These are phyloP conservation scores for Porogramme epimiltina DNA, from an alignment of 1,284 basidiomycete species.

Conservation along the genomic window DNA sequence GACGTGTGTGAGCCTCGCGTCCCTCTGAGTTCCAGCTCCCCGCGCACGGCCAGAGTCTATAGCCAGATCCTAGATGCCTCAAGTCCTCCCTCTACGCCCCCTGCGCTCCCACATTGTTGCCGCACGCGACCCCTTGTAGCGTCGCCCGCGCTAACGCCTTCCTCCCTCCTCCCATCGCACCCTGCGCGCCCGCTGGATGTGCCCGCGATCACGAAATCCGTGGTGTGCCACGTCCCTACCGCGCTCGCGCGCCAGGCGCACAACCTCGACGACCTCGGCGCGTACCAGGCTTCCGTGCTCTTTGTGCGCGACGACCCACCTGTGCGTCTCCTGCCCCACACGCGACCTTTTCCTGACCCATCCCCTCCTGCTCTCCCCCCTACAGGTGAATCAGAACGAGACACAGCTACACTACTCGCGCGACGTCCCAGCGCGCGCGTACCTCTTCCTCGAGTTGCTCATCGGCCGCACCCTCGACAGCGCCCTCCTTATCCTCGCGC, in stretches of 20 bases:
- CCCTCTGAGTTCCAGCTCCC: no score
- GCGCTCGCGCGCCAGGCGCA: conserved; percentile 86
- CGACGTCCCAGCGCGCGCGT: conserved; percentile 77
- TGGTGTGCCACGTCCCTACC: conserved; percentile 85
- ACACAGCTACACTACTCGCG: conserved; percentile 72
- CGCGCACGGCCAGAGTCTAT: no score
- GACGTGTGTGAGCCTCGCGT: neutral
- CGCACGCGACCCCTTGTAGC: no score
- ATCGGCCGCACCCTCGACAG: conserved; percentile 87
- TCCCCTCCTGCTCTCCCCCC: neutral
- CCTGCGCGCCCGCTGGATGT: conserved; percentile 44
- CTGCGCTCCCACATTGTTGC: neutral
- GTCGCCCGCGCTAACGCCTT: no score
- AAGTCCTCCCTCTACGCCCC: neutral
- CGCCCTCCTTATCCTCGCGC: conserved; percentile 81
- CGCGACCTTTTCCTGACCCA: neutral
- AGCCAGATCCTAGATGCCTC: no score
- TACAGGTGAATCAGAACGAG: conserved; percentile 77
- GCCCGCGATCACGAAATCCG: conserved; percentile 68
- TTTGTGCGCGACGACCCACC: conserved; percentile 86
- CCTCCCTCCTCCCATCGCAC: no score
- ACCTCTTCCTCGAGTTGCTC: conserved; percentile 86
- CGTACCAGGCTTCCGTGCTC: conserved; percentile 80
- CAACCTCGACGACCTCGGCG: conserved; percentile 82
- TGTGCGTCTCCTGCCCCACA: conserved; percentile 38